These are phyloP conservation scores for Botrytis paeoniae DNA, from an alignment of 2,329 filamentous ascomycete species.

Conservation along the genomic window DNA sequence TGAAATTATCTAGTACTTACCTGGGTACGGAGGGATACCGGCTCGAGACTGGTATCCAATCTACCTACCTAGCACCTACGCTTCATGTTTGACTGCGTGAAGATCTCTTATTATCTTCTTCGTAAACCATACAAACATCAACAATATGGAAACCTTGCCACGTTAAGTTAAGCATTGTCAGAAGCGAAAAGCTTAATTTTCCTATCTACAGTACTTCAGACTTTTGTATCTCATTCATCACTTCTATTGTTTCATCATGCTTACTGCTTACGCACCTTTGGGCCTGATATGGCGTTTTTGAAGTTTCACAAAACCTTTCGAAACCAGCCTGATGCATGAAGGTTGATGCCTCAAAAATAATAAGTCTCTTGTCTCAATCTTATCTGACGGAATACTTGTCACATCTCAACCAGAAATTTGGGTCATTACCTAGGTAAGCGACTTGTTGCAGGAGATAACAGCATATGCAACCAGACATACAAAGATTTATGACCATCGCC, in stretches of 20 bases:
- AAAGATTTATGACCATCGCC: background rate
- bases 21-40: background rate
- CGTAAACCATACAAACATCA: background rate
- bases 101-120: background rate
- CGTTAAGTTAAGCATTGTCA: background rate
- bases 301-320: background rate
- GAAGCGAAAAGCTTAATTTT: constrained; percentile 1
- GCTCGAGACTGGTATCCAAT: background rate
- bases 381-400: background rate
- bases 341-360: background rate
- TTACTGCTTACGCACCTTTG: background rate
- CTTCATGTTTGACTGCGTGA: background rate
- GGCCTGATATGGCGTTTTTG: background rate
- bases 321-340: background rate
- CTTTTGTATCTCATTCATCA: background rate
- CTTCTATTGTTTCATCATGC: background rate
- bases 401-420: too few species aligned
- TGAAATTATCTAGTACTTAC: background rate
- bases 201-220: background rate
- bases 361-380: background rate
- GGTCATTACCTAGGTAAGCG: background rate
- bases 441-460: background rate
- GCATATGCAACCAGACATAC: background rate
- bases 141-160: background rate
- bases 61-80: background rate